Evolutionary conservation across 441 rosid genomes (phyloP), one percentile per base, ranked within the genome.

Genomic region (Hura crepitans): DNA sequence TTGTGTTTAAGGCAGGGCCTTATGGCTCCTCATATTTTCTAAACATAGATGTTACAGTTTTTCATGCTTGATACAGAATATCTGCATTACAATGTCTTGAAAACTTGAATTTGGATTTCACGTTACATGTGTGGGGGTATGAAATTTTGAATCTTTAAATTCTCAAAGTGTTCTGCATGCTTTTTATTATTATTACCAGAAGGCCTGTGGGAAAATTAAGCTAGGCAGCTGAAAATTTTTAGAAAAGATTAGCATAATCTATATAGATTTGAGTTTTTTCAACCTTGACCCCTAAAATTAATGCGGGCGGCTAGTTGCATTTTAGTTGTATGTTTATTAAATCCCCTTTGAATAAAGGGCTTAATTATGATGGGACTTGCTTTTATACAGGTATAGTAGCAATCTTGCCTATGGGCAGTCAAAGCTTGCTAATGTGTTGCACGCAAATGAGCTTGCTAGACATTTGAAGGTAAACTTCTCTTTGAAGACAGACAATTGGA

Each of bases 401-500:
- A 51, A 67, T 45, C 69, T 37, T 17, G 89, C 86, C 20, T 87
- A 84, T 69, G 85, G 80, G 27, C 91, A 86, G 65, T 85, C 91
- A 10, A 89, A 89, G 83, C 94, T 89, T 37, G 88, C 90, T 12
- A 89, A 89, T 69, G 72, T 88, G 66, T 74, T 86, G 76, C 89
- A 88, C 70, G 86, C 89, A 42, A 85, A 85, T n/a, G 87, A 86
- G 77, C 89, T 88, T 27, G 69, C 88, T 12, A 81, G 78, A 71
- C 73, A n/a, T 20, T 73, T 86, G 37, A 79, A 88, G 89, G 94
- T 86, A 59, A 56, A 28, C 37, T 64, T 61, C 1, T 59, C 66
- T 28, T n/a, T 33, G 2, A 45, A 20, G 8, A 20, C 33, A 22
- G 56, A 23, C 5, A 10, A 42, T 9, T 33, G 7, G 31, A 45